Evolutionary conservation across 2,329 filamentous ascomycete species (phyloP).

Genomic region (Fusarium sp.): DNA sequence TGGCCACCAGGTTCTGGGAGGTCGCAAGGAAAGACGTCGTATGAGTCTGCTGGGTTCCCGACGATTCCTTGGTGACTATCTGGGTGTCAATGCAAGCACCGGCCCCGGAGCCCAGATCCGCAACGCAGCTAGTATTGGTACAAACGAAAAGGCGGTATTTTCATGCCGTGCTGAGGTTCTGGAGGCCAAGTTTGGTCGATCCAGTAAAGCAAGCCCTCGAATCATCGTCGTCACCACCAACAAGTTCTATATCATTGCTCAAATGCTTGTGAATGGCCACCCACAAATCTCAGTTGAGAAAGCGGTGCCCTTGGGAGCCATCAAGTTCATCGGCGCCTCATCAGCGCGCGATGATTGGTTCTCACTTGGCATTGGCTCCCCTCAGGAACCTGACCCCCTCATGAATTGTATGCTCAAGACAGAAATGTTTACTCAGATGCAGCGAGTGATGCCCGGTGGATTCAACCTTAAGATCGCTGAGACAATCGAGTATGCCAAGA

Average conservation of each 20-base stretch:
- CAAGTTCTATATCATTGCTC: conserved; percentile 89
- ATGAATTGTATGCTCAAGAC: conserved; percentile 96
- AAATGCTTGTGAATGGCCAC: conserved; percentile 83
- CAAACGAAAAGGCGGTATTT: conserved; percentile 82
- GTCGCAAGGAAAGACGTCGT: conserved; percentile 88
- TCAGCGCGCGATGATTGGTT: conserved; percentile 96
- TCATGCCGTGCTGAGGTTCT: conserved; percentile 91
- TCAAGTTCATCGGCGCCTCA: conserved; percentile 87
- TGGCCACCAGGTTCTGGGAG: conserved; percentile 82
- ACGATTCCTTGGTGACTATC: conserved; percentile 93
- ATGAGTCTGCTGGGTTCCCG: conserved; percentile 93
- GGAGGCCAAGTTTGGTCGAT: conserved; percentile 94
- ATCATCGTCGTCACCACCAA: conserved; percentile 85
- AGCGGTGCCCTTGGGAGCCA: conserved; percentile 83
- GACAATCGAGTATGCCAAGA: conserved; percentile 94
- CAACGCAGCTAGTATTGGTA: conserved; percentile 74
- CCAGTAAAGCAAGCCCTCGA: conserved; percentile 90
- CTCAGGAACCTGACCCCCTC: conserved; percentile 92
- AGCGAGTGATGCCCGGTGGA: conserved; percentile 79
- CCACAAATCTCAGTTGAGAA: conserved; percentile 84
- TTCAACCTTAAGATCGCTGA: conserved; percentile 86
- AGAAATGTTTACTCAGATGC: conserved; percentile 94
- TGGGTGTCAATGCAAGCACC: conserved; percentile 83
- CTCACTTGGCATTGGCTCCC: conserved; percentile 87
- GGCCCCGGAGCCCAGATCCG: conserved; percentile 86